phyloP scores from a whole-genome alignment of 1,139 yeast genomes.

The Saccharomycopsis crataegensis region DNA sequence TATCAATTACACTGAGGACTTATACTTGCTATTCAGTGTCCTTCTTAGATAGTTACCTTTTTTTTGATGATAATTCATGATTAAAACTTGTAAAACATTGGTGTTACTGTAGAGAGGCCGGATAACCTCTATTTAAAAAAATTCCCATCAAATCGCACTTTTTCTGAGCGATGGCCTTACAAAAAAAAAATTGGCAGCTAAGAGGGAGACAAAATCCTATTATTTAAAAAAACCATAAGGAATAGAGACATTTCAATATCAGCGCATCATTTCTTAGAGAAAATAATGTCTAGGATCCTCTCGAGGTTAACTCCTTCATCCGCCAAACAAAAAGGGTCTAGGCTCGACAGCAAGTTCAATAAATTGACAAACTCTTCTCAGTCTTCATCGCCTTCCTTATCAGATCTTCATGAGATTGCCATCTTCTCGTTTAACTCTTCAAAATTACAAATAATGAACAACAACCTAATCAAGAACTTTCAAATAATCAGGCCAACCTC shows the following conservation, averaged over 20 bases:
- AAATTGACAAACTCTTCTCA: slow-evolving; percentile 11
- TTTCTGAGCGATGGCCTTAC: no score
- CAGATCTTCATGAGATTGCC: slow-evolving; percentile 18
- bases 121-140: no score
- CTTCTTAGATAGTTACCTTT: neutral
- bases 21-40: slow-evolving; percentile 3
- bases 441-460: slow-evolving; percentile 9
- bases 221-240: no score
- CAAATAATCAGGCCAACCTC: slow-evolving; percentile 14
- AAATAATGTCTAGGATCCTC: slow-evolving; percentile 14
- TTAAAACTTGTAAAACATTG: neutral
- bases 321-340: slow-evolving; percentile 6
- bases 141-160: no score
- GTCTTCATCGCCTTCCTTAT: slow-evolving; percentile 10
- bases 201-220: no score
- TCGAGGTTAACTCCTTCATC: slow-evolving; percentile 6
- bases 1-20: slow-evolving; percentile 6
- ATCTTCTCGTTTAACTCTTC: slow-evolving; percentile 12
- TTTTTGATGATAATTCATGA: neutral
- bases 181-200: no score
- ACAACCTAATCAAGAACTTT: slow-evolving; percentile 9
- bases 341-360: slow-evolving; percentile 12
- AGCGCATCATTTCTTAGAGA: no score
- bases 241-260: no score
- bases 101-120: neutral